Conservation (phyloP, 2,329 filamentous ascomycete genomes). For the Colletotrichum karsti region DNA sequence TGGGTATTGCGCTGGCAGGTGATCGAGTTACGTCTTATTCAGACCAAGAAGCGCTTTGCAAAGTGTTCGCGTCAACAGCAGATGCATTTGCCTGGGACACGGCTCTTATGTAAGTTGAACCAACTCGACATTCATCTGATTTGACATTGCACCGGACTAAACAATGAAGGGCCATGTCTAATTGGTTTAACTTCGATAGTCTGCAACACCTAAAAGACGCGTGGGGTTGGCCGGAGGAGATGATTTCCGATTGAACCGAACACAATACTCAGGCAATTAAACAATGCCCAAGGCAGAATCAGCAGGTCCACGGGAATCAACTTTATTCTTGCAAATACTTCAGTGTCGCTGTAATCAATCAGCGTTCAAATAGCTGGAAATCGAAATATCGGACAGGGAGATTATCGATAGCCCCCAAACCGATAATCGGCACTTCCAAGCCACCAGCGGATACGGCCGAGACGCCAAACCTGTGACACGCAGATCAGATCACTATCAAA, state of each 20-base stretch:
- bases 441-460: too few species aligned
- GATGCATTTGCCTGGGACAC: background rate
- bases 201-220: background rate
- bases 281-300: background rate
- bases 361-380: background rate
- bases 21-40: conserved; percentile 43
- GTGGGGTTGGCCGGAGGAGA: conserved; percentile 2
- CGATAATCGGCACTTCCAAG: too few species aligned
- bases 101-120: background rate
- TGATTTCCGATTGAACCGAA: background rate
- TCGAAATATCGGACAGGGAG: background rate
- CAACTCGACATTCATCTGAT: background rate
- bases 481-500: too few species aligned
- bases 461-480: too few species aligned
- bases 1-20: conserved; percentile 41
- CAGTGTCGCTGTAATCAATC: background rate
- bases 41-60: conserved; percentile 47
- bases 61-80: conserved; percentile 40
- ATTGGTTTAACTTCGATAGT: background rate
- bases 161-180: background rate
- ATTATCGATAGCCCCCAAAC: too few species aligned
- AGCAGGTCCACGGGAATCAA: background rate
- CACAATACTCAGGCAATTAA: background rate
- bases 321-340: background rate
- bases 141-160: background rate